Base-by-base conservation (phyloP, 306 rosid species). In the Cicer pinnatifidum region DNA sequence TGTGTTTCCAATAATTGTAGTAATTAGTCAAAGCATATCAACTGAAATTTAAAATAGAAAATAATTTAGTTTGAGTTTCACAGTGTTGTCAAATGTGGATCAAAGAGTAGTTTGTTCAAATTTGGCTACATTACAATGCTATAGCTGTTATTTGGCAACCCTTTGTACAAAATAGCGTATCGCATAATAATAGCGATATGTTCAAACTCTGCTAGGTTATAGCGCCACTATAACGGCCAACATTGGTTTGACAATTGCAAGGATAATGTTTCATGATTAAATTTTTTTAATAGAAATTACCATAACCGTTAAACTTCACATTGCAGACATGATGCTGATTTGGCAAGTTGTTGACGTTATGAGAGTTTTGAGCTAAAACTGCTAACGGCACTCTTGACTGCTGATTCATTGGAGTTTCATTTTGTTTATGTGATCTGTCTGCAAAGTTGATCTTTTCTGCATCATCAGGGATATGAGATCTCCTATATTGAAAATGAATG, bases 381-480 rank as follows among this genome's bases (percentile, higher is more conserved):
- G 97, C 79, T 50, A 95, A 82, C 12, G 99, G 97, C 46, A 93
- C 80, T 83, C 99, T 84, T 58, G 73, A 59, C 67, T 86, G 91
- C 85, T 87, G 91, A 75, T 81, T 82, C 44, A 77, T 63, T 41
- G 77, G 79, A 56, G 75, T 72, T 72, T 83, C 88, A 71, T 83
- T 65, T 75, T 72, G 92, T 76, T 84, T 90, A 76, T 83, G 88
- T 59, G 85, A 85, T 80, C 91, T 79, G 79, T 86, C 93, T 76
- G 80, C 85, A 11, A 72, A 84, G 75, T 71, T 77, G 85, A 81
- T 87, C 68, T 75, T 84, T 76, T 81, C 87, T 3, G 88, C 63
- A 15, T 43, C 53, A 81, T 83, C 94, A 71, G 96, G 79, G 75
- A 87, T 82, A 82, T 85, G 90, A 47, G 89, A 78, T 75, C 90